These are phyloP conservation scores for Acacia melanoxylon DNA, from an alignment of 306 rosid species.

Conservation along the genomic window DNA sequence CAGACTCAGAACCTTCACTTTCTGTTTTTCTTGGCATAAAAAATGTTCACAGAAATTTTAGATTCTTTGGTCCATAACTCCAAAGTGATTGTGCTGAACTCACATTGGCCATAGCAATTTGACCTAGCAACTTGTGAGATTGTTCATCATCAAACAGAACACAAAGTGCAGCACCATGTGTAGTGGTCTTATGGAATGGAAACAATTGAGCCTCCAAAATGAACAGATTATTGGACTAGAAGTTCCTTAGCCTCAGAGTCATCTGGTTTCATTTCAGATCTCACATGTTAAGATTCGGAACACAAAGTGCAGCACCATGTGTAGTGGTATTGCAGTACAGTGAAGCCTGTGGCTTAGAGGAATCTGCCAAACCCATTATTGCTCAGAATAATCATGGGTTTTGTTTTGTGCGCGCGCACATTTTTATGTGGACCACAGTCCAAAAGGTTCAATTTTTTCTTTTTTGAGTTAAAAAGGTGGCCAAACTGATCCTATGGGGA, in stretches of 20 bases:
- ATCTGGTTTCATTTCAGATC: not conserved
- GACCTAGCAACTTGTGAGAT: not conserved
- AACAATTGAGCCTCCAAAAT: not conserved
- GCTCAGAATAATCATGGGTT: conserved; percentile 5
- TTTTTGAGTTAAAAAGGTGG: too few species aligned
- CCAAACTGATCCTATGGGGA: too few species aligned
- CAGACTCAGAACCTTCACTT: not conserved
- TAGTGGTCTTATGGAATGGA: not conserved
- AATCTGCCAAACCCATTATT: conserved; percentile 16
- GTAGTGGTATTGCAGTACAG: conserved; percentile 7
- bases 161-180: too few species aligned
- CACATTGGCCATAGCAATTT: not conserved
- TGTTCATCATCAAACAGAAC: not conserved
- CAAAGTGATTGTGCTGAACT: not conserved
- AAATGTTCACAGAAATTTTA: not conserved
- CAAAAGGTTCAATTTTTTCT: conserved; percentile 1
- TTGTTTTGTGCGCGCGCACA: not conserved
- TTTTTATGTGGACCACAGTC: conserved; percentile 32
- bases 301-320: not conserved
- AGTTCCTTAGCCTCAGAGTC: not conserved
- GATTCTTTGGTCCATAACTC: conserved; percentile 6
- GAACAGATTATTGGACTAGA: not conserved
- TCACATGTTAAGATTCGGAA: not conserved
- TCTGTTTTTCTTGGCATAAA: not conserved
- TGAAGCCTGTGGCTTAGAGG: conserved; percentile 22